Percentiles rank a stretch among this genome's conserved stretches.
These are phyloP conservation scores for Diaporthe ampelina DNA, from an alignment of 2,329 filamentous ascomycete genomes.

Conservation along the genomic window DNA sequence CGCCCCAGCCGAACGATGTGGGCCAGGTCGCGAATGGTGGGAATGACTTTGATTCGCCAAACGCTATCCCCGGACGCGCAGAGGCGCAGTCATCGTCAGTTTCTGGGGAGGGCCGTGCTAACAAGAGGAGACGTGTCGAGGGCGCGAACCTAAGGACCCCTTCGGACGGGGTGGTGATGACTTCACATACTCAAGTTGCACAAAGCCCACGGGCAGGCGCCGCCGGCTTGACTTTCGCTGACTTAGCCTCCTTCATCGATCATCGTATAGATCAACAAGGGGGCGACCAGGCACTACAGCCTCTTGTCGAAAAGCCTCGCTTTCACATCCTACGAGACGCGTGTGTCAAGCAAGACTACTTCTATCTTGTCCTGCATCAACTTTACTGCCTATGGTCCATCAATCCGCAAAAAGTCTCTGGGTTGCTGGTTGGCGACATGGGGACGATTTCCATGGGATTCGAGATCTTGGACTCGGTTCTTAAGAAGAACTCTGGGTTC, in stretches of 20 bases:
- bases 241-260: conserved; percentile 20
- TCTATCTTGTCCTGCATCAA: conserved; percentile 77
- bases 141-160: conserved; percentile 33
- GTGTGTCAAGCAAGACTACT: conserved; percentile 67
- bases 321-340: conserved; percentile 70
- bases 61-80: not conserved
- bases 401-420: conserved; percentile 40
- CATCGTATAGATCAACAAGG: conserved; percentile 10
- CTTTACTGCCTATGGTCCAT: conserved; percentile 71
- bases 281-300: conserved; percentile 42
- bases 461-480: conserved; percentile 50
- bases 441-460: conserved; percentile 52
- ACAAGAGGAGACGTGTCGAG: conserved; percentile 37
- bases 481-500: conserved; percentile 55
- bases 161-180: conserved; percentile 40
- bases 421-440: conserved; percentile 15
- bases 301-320: conserved; percentile 60
- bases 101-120: conserved; percentile 5
- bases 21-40: not conserved
- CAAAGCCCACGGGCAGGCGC: not conserved
- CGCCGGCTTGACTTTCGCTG: not conserved
- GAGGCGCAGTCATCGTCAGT: not conserved
- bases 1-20: not conserved
- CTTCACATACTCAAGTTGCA: not conserved
- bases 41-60: not conserved